phyloP scores from a whole-genome alignment of 2,329 filamentous ascomycete species.

The Boeremia lycopersici region DNA sequence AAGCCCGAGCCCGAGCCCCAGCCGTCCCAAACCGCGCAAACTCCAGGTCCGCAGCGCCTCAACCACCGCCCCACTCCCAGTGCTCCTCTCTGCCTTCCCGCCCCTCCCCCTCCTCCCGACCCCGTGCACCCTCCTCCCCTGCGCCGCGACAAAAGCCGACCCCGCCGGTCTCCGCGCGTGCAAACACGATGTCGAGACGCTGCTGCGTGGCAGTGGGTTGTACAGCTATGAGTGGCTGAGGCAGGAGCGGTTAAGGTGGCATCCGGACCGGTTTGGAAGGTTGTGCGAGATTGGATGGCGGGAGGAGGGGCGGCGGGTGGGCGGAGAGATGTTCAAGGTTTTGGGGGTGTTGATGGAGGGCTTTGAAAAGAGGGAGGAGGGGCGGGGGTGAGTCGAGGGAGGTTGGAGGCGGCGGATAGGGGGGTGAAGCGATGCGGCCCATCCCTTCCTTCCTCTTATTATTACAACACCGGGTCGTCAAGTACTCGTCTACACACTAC shows the following conservation, averaged over 20 bases:
- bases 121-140: slow-evolving; percentile 31
- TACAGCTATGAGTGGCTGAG: slow-evolving; percentile 46
- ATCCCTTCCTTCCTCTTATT: no score
- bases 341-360: slow-evolving; percentile 40
- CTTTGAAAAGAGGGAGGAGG: neutral
- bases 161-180: slow-evolving; percentile 37
- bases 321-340: slow-evolving; percentile 47
- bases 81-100: slow-evolving; percentile 36
- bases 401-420: no score
- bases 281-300: slow-evolving; percentile 41
- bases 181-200: slow-evolving; percentile 41
- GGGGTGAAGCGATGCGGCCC: no score
- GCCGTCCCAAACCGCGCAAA: slow-evolving; percentile 26
- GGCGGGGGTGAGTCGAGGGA: no score
- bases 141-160: slow-evolving; percentile 31
- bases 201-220: slow-evolving; percentile 39
- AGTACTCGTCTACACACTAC: no score
- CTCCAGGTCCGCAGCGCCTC: slow-evolving; percentile 40
- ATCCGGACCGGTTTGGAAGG: slow-evolving; percentile 46
- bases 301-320: slow-evolving; percentile 38
- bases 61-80: neutral
- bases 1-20: neutral
- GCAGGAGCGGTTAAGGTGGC: slow-evolving; percentile 45
- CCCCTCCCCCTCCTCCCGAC: slow-evolving; percentile 34
- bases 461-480: no score